phyloP scores from a whole-genome alignment of 2,329 filamentous ascomycete genomes.

The Grosmannia clavigera region DNA sequence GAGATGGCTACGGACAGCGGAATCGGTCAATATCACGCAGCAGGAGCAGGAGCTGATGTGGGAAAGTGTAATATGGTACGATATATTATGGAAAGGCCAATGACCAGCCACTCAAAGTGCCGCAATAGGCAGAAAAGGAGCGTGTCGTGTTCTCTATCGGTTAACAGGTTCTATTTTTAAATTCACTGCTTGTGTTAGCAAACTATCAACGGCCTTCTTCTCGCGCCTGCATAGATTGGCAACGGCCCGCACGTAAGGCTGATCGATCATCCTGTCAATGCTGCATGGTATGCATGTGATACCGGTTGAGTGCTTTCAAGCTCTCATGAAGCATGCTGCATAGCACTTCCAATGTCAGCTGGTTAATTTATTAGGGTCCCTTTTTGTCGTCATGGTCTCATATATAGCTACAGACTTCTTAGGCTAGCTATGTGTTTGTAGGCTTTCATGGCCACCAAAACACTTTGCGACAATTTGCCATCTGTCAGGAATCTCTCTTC shows the following conservation, averaged over 20 bases:
- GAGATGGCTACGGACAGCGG: neutral
- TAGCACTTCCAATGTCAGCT: neutral
- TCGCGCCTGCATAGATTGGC: neutral
- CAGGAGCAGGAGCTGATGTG: neutral
- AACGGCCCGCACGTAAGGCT: neutral
- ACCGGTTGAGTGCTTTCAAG: neutral
- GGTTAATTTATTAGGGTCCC: neutral
- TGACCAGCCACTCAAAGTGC: neutral
- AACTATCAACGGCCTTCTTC: neutral
- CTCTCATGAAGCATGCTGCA: neutral
- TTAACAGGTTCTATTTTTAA: neutral
- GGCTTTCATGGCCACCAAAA: neutral
- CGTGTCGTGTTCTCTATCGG: neutral
- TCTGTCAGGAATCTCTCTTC: neutral
- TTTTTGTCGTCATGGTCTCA: neutral
- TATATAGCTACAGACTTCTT: neutral
- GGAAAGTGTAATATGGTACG: neutral
- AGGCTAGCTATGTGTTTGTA: neutral
- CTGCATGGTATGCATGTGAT: neutral
- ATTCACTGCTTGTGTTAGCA: neutral
- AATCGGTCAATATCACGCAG: neutral
- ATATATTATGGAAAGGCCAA: neutral
- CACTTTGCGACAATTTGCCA: neutral
- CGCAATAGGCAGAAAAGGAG: neutral
- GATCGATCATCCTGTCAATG: neutral